Evolutionary conservation across 2,329 filamentous ascomycete genomes (phyloP), one percentile per base, ranked within the genome.

Genomic region (Alternaria angustiovoidea): DNA sequence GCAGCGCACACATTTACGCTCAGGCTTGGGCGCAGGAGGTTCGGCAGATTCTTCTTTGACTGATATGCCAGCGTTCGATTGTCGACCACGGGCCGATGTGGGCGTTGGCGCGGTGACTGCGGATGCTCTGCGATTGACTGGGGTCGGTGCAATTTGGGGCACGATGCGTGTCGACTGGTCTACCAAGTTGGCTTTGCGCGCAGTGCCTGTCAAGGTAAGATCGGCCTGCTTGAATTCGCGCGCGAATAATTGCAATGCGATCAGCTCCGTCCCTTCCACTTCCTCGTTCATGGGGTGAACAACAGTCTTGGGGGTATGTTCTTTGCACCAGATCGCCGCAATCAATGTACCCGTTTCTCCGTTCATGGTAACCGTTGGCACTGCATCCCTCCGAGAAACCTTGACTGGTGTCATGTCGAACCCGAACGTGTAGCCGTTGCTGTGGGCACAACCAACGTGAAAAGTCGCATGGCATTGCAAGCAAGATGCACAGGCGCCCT

Each of bases 161-260:
- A 79, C 76, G 48, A 77, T 75, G 24, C 81, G 80, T 74, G 89
- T 92, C 12, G 87, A 87, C 51, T 87, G 85, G 57, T 87, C 88
- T 73, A 90, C 86, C 42, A 95, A 85, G 60, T 92, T 95, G 22
- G 95, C 94, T 79, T 97, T 97, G 55, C 95, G 90, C 22, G 95
- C 92, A 18, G 94, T 97, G 28, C 95, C 95, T 2, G 94, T 97
- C 69, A 97, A 82, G 3, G 91, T 88, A 41, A 94, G 86, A 75
- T 99, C 95, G 8, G 95, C 94, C 79, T 98, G 94, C 79, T 99
- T 99, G 83, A 93, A 97, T 59, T 90, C 93, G 67, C 90, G 90
- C 44, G 91, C 92, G 75, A 91, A 99, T 26, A 96, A 84, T 76
- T 97, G 93, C 51, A 99, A 81, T 9, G 92, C 93, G 69, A 89